Evolutionary conservation across 192 early-diverging fungal genomes (phyloP), one percentile per base, ranked within the genome.

Genomic region (Tieghemiomyces parasiticus): DNA sequence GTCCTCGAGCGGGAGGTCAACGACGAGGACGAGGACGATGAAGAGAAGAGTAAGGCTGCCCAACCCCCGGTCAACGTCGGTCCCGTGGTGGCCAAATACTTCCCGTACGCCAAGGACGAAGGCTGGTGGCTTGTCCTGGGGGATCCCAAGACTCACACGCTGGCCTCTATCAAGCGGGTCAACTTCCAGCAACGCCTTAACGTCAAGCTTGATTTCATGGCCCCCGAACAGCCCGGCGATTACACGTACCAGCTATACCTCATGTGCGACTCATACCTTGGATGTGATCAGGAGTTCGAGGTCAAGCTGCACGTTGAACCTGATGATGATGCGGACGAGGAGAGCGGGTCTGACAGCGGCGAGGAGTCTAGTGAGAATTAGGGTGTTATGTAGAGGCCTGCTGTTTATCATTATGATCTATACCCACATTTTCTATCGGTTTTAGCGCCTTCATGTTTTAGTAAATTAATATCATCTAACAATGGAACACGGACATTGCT

Each of bases 111-210:
- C 69, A 90, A 93, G 70, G 82, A 88, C 50, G 96, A 99, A 70
- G 85, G 84, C 16, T 99, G 96, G 96, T 99, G 96, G 96, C 69
- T 96, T 59, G 89, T 99, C 8, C 64, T 99, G 38, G 94, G 88
- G 24, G 90, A 95, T 31, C 70, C 83, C 13, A 63, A 74, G 19
- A 72, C 73, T 3, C 92, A 94, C 65, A 68, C 86, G 9, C 70
- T 99, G 47, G 59, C 92, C 54, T 86, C 87, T 1, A 90, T 99
- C 65, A 96, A 96, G 75, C 72, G 93, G n/a, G 72, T 87, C 19
- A 79, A 76, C 2, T 60, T 96, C 25, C 81, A 82, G 46, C 64
- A 79, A 32, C 65, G 72, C 48, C 70, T 84, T 33, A 59, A 61
- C 8, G 74, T 92, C 4, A 78, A 78, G 35, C 66, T 99, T n/a